These are phyloP conservation scores for Carex pumila DNA, from an alignment of 176 grass and related monocot species.

Conservation along the genomic window DNA sequence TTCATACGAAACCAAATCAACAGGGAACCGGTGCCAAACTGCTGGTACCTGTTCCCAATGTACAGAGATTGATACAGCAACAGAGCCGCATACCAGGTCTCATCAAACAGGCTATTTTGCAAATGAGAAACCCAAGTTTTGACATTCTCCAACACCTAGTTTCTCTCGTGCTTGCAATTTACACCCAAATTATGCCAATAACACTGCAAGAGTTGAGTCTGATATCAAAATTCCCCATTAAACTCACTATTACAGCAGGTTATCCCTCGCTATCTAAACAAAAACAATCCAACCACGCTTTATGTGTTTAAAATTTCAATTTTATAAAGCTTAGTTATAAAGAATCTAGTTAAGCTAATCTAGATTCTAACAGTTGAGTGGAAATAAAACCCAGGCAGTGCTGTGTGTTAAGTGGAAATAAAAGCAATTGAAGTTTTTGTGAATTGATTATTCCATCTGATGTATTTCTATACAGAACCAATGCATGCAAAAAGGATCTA, in stretches of 20 bases:
- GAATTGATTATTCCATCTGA: neutral
- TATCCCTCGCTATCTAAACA: neutral
- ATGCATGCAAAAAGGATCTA: constrained; percentile 56
- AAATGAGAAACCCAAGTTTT: neutral
- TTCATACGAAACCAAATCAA: too few species aligned
- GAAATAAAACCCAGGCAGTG: neutral
- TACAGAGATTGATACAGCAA: too few species aligned
- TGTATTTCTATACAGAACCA: constrained; percentile 34
- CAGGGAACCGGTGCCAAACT: too few species aligned
- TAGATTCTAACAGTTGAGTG: neutral
- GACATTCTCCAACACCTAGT: neutral
- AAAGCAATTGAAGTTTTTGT: neutral
- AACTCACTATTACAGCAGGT: neutral
- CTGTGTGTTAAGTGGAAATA: neutral
- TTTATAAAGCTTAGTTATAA: neutral
- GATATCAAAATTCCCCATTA: neutral
- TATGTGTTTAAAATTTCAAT: neutral
- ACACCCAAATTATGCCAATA: neutral
- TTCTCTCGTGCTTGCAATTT: neutral
- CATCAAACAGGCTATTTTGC: neutral
- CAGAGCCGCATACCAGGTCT: neutral
- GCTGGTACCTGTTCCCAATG: too few species aligned
- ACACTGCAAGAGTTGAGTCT: neutral
- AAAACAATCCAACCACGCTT: neutral
- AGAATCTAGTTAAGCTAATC: neutral